A percentile compares a stretch with the other conserved stretches of the same genome.
Conservation (phyloP, 495 filamentous ascomycete species). For the Penicillium nucicola region DNA sequence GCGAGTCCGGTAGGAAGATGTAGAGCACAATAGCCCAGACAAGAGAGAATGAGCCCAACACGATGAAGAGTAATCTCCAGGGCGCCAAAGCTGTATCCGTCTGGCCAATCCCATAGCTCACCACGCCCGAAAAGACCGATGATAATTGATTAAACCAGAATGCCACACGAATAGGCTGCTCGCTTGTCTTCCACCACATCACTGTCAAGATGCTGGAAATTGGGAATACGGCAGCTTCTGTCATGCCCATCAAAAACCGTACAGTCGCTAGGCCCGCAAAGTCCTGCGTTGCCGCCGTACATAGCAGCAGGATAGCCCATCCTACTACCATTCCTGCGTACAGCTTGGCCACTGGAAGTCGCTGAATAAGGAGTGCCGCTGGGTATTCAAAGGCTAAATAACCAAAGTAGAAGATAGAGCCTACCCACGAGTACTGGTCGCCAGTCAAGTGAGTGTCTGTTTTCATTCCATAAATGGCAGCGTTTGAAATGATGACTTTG, state of each 20-base stretch:
- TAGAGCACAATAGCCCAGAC: constrained; percentile 35
- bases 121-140: constrained; percentile 12
- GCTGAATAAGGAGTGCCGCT: constrained; percentile 33
- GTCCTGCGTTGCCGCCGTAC: constrained; percentile 19
- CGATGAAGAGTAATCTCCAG: constrained; percentile 19
- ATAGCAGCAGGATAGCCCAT: constrained; percentile 20
- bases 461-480: constrained; percentile 45
- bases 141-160: constrained; percentile 47
- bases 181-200: constrained; percentile 49
- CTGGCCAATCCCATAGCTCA: constrained; percentile 14
- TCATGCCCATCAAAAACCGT: constrained; percentile 49
- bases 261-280: constrained; percentile 10
- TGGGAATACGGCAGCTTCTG: constrained; percentile 47
- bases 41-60: constrained; percentile 29
- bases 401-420: constrained; percentile 46
- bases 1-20: constrained; percentile 50
- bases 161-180: constrained; percentile 43
- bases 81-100: constrained; percentile 5
- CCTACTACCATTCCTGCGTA: constrained; percentile 25
- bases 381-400: constrained; percentile 19
- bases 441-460: constrained; percentile 36
- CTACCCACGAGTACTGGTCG: constrained; percentile 49
- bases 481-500: constrained; percentile 32
- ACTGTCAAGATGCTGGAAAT: constrained; percentile 49
- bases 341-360: constrained; percentile 48